Base-by-base conservation (phyloP, 176 grass and related monocot genomes). In the Rhynchospora breviuscula region DNA sequence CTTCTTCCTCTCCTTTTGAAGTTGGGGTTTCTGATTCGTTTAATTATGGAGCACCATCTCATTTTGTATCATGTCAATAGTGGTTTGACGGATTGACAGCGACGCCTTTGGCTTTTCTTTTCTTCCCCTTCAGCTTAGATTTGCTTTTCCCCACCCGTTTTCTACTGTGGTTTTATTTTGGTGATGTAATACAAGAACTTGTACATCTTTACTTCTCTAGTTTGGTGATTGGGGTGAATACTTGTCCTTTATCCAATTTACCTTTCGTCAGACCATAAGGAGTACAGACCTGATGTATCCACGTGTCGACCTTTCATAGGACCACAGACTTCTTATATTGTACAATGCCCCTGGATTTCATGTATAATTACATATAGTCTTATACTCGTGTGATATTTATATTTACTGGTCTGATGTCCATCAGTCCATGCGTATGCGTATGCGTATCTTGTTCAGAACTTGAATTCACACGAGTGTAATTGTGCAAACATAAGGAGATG, bases 51-150 rank as follows among this genome's bases (percentile, higher is more conserved):
- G 22, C 23, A 81, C 78, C 53, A 60, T 81, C 7, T 19, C 17
- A 19, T 14, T 44, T 57, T 57, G 52, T 29, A 81, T 81, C 78
- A 44, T 81, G 9, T 81, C 78, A 81, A 82, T 82, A 82, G 58
- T 82, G 79, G 79, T 82, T 67, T 65, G 79, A 58, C 10, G 59
- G 79, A 66, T 65, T 29, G 43, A 82, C 60, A 82, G 61, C 67
- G 79, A 82, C 67, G 43, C 79, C 61, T 82, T 63, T 63, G 56
- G 14, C 78, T 63, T 81, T 81, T 81, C 59, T 52, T 65, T 81
- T 66, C 54, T 61, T 62, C 13, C 78, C 46, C 52, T 17, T 22
- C 6, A 66, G 18, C 10, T 66, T 53, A 15, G 58, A 49, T 47
- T 81, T 81, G 17, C 35, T 25, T 81, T 65, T 49, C 57, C 79